Base-by-base conservation (phyloP, 495 filamentous ascomycete species). In the Usnea hakonensis region DNA sequence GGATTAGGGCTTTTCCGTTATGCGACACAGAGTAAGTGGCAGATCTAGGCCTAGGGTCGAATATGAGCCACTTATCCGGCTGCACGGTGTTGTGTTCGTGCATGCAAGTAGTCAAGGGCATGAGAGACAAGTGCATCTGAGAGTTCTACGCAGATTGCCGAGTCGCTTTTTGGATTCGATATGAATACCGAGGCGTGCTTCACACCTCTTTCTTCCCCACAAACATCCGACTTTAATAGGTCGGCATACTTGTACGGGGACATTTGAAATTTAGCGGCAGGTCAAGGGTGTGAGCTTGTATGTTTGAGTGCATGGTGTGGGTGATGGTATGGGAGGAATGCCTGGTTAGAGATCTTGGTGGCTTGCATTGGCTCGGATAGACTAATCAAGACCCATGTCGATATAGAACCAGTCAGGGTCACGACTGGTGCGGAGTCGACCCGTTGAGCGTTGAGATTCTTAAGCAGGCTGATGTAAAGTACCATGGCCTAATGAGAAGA, bases 11-110 rank as follows among this genome's bases (percentile, higher is more conserved):
- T 61, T 55, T 36, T 44, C 36, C 48, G 60, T 62, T 62, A 62
- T 62, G 60, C 60, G 60, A 62, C 60, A 62, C 38, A 37, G 52
- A 30, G 60, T 62, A 56, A 57, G 60, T 62, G 60, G 60, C 60
- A 62, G 60, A 62, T 62, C 60, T 62, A 62, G 60, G 40, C 52
- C 60, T 55, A n/a, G 48, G 40, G 43, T 17, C 16, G 60, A 57
- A 33, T 30, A 19, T 36, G 60, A 57, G 60, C 60, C 53, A 62
- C 60, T 50, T 35, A 57, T 62, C 38, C 60, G 21, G 54, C 52
- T 55, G 41, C 52, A 33, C 38, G 54, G 53, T n/a, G 33, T 48
- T 53, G 48, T 48, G 14, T 30, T 62, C 52, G 60, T 62, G 53
- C 60, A 62, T 57, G 54, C 60, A 44, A 21, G 57, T 46, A 46